phyloP scores from a whole-genome alignment of 345 rosid species.

The Durio zibethinus region DNA sequence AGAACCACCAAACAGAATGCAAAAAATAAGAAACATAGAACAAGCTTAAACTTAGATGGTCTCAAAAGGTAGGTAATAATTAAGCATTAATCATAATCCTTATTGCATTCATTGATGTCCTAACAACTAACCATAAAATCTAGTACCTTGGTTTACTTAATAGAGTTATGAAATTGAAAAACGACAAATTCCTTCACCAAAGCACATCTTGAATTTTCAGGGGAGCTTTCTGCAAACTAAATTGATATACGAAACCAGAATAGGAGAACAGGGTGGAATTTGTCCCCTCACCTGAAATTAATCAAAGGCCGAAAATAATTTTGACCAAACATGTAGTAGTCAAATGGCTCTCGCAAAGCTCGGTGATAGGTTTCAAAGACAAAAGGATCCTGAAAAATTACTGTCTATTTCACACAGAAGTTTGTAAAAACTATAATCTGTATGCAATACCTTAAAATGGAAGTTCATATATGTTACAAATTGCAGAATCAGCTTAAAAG shows the following conservation, averaged over 20 bases:
- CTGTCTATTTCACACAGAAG: slow-evolving; percentile 24
- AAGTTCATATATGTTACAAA: background rate
- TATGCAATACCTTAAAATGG: background rate
- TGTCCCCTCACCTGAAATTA: slow-evolving; percentile 69
- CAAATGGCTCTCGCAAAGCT: slow-evolving; percentile 87
- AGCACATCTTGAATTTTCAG: background rate
- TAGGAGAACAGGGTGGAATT: slow-evolving; percentile 7
- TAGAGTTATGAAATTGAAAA: background rate
- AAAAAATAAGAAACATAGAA: too few relatives aligned
- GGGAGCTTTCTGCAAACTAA: background rate
- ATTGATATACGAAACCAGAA: background rate
- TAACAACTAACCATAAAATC: background rate
- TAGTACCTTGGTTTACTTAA: background rate
- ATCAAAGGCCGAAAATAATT: slow-evolving; percentile 80
- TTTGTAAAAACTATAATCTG: slow-evolving; percentile 12
- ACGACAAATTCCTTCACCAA: background rate
- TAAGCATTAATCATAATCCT: background rate
- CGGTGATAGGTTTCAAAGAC: slow-evolving; percentile 75
- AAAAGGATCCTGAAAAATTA: slow-evolving; percentile 66
- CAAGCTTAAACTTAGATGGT: background rate
- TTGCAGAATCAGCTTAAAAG: slow-evolving; percentile 17
- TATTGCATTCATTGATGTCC: background rate
- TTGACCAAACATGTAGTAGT: slow-evolving; percentile 91
- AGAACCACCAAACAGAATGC: too few relatives aligned
- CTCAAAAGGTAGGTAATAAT: background rate